phyloP scores from a whole-genome alignment of 257 asterid species.

The Coffea canephora region DNA sequence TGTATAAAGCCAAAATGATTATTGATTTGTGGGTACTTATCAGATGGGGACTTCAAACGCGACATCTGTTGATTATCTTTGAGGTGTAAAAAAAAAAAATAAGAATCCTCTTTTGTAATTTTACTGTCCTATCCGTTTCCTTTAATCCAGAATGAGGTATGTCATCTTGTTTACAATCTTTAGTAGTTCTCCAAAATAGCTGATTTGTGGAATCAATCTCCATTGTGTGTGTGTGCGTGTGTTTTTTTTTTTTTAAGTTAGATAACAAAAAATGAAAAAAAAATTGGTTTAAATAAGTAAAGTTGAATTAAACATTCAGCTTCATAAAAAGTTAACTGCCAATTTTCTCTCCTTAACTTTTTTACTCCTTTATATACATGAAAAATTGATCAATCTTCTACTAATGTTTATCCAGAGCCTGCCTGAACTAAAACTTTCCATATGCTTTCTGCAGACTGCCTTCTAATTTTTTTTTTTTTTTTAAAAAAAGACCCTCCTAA shows the following conservation, averaged over 20 bases:
- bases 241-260: not conserved
- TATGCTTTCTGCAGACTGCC: not conserved
- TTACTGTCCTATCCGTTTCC: not conserved
- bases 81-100: not conserved
- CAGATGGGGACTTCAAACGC: not conserved
- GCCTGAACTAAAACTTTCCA: not conserved
- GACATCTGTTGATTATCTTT: not conserved
- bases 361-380: too few species aligned
- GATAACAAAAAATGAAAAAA: not conserved
- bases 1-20: not conserved
- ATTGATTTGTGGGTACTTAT: not conserved
- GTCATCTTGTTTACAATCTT: not conserved
- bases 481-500: too few species aligned
- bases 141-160: not conserved
- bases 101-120: not conserved
- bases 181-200: not conserved
- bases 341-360: not conserved
- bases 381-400: not conserved
- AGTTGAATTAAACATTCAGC: not conserved
- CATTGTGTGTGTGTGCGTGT: too few species aligned
- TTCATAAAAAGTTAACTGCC: not conserved
- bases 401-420: not conserved
- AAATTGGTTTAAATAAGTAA: not conserved
- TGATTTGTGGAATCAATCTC: not conserved
- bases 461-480: not conserved